Conservation (phyloP, 2,329 filamentous ascomycete species). For the Thielaviopsis euricoi region DNA sequence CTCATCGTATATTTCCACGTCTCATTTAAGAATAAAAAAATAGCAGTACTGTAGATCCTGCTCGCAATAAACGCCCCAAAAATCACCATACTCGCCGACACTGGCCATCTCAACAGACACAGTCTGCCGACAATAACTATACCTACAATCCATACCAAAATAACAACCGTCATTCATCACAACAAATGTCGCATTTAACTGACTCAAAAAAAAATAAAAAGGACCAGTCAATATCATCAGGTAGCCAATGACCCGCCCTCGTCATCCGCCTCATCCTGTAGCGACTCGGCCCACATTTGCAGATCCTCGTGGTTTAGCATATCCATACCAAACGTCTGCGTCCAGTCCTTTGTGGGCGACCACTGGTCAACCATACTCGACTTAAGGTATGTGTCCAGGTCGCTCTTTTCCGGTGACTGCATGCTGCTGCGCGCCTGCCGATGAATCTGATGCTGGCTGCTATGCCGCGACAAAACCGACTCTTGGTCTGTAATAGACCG, state of each 20-base stretch:
- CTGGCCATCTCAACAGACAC: too few species aligned
- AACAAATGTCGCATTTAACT: not conserved
- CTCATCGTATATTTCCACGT: not conserved
- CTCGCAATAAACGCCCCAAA: not conserved
- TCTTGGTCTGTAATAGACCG: conserved; percentile 4
- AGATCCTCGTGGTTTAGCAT: not conserved
- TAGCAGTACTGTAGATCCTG: not conserved
- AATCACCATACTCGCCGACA: not conserved
- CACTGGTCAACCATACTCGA: conserved; percentile 2
- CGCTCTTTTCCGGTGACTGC: not conserved
- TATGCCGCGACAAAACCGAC: not conserved
- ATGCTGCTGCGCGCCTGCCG: not conserved
- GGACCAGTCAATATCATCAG: too few species aligned
- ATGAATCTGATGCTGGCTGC: not conserved
- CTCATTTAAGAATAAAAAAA: not conserved
- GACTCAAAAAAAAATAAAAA: too few species aligned
- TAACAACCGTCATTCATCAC: too few species aligned
- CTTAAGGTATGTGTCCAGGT: conserved; percentile 1
- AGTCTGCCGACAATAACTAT: too few species aligned
- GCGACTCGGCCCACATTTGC: not conserved
- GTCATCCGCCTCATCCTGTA: not conserved
- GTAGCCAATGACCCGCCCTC: not conserved
- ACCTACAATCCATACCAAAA: too few species aligned
- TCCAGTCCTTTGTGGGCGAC: conserved; percentile 9
- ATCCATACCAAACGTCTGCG: conserved; percentile 1